Conservation (phyloP, 495 filamentous ascomycete species). For the Neurospora sp. region DNA sequence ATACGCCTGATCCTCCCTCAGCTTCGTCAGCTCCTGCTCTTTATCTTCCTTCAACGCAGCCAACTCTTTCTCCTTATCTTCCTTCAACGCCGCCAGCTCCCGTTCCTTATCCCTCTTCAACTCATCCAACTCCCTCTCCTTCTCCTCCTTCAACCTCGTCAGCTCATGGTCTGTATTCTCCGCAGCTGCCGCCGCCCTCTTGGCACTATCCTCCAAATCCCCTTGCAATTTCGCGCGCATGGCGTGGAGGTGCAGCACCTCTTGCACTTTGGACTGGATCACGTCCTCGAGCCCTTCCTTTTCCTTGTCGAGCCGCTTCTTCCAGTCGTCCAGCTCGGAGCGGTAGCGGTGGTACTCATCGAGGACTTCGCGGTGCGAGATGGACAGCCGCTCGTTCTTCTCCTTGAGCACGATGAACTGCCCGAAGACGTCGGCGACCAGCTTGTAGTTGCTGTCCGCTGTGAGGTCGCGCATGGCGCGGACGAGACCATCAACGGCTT, state of each 20-base stretch:
- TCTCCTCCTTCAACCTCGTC: constrained; percentile 1
- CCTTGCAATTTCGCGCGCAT: constrained; percentile 12
- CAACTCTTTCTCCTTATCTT: constrained; percentile 3
- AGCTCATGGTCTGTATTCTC: constrained; percentile 7
- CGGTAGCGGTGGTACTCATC: constrained; percentile 28
- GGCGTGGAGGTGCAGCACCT: constrained; percentile 20
- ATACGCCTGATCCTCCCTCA: background rate
- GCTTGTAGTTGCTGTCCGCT: constrained; percentile 28
- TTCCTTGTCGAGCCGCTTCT: constrained; percentile 15
- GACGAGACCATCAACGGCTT: constrained; percentile 26
- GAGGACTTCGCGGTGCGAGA: constrained; percentile 22
- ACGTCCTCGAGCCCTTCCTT: constrained; percentile 20
- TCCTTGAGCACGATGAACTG: constrained; percentile 29
- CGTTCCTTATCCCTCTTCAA: background rate
- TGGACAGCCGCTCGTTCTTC: constrained; percentile 23
- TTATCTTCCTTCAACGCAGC: constrained; percentile 1
- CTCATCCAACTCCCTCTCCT: constrained; percentile 3
- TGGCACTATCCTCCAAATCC: constrained; percentile 17
- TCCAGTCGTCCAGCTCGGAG: constrained; percentile 23
- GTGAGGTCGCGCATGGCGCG: constrained; percentile 28
- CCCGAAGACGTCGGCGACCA: constrained; percentile 29
- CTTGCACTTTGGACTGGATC: constrained; percentile 19
- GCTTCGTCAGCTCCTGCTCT: background rate
- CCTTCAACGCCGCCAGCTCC: constrained; percentile 1
- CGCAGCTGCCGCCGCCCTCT: constrained; percentile 9